Evolutionary conservation across 2,329 filamentous ascomycete species (phyloP), one percentile per base, ranked within the genome.

Genomic region (Trichoderma endophyticum): DNA sequence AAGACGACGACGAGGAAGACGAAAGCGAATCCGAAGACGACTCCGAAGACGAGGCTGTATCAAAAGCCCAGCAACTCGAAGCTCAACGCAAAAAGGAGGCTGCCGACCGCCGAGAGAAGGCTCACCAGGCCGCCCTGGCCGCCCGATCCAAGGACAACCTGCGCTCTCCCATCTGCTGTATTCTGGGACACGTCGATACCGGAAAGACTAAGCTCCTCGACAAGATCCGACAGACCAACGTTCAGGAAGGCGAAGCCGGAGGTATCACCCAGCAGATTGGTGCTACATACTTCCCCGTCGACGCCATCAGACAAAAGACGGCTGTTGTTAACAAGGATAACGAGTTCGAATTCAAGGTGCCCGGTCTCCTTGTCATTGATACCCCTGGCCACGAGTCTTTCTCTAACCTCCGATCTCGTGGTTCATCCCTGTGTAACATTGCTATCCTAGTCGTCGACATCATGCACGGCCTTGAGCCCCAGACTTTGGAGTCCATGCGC

Each of bases 341-440:
- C 78, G 88, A 88, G 71, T 98, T 99, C 81, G 93, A 98, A 74
- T 97, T 98, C 89, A 99, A 98, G 86, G 93, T 99, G 26, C 97
- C 96, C 59, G 96, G 96, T 88, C 89, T 99, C 70, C 85, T 99
- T 76, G 91, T 99, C 79, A 99, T 99, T 79, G 96, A 99, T 84
- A 99, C 96, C 0, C 97, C 96, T 79, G 96, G 96, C 85, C 96
- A 99, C 94, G 96, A 99, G 90, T 99, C 96, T 79, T 99, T 99
- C 90, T 97, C 95, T 75, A 99, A 99, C 84, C 85, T 99, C 75
- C 93, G 97, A 79, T 98, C 95, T 76, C 91, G 97, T 84, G 96
- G 96, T 84, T 98, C 96, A 54, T 98, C 95, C 15, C 93, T 99
- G 72, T 99, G 97, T 84, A 99, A 99, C 86, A 99, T 99, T 84